phyloP scores from a whole-genome alignment of 805 yeast genomes.

The baker's yeast (Saccharomyces cerevisiae) region DNA sequence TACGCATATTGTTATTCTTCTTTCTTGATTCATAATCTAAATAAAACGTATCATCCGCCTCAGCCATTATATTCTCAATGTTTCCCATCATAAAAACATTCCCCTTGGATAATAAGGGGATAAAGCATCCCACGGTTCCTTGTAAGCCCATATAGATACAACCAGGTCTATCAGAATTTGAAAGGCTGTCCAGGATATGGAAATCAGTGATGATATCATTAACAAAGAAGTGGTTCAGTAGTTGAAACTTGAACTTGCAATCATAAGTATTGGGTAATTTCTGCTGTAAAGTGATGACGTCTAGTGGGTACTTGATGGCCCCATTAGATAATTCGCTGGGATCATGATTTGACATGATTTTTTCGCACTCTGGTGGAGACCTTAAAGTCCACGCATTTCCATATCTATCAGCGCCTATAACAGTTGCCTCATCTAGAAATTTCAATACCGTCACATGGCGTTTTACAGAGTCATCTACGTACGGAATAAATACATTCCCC shows the following conservation, averaged over 20 bases:
- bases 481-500: constrained; percentile 45
- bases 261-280: constrained; percentile 22
- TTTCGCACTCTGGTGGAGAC: constrained; percentile 42
- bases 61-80: constrained; percentile 42
- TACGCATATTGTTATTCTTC: constrained; percentile 4
- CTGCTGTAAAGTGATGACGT: constrained; percentile 1
- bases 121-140: constrained; percentile 70
- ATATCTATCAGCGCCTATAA: constrained; percentile 78
- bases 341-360: constrained; percentile 3
- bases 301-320: neutral
- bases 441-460: constrained; percentile 57
- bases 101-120: constrained; percentile 54
- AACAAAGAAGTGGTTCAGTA: constrained; percentile 49
- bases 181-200: constrained; percentile 31
- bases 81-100: constrained; percentile 54
- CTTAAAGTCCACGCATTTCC: constrained; percentile 72
- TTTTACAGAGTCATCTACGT: constrained; percentile 62
- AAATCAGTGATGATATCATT: constrained; percentile 67
- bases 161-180: constrained; percentile 46
- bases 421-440: constrained; percentile 65
- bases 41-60: constrained; percentile 16
- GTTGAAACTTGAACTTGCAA: constrained; percentile 41
- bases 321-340: neutral
- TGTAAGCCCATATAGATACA: constrained; percentile 68
- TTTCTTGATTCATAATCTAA: constrained; percentile 14